phyloP scores from a whole-genome alignment of 177 flowering plant genomes.

The Vitis hybrid region DNA sequence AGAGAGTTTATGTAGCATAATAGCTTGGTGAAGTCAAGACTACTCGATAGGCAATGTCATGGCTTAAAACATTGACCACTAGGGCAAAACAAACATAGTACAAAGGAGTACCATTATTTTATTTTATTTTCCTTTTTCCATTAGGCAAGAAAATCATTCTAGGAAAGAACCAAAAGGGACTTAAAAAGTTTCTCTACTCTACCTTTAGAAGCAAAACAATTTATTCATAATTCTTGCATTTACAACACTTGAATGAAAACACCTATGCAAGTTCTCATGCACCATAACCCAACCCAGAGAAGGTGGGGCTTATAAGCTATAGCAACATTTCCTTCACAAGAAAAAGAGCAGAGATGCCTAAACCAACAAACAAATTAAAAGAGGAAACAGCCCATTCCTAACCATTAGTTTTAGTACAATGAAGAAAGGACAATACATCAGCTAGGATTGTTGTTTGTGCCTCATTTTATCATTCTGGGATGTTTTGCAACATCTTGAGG shows the following conservation, averaged over 20 bases:
- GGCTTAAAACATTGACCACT: too few relatives aligned
- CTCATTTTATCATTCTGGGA: slow-evolving; percentile 4
- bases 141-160: too few relatives aligned
- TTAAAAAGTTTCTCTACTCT: too few relatives aligned
- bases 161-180: too few relatives aligned
- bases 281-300: slow-evolving; percentile 2
- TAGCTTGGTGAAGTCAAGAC: too few relatives aligned
- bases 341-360: neutral
- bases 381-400: neutral
- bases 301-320: neutral
- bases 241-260: neutral
- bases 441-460: neutral
- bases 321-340: neutral
- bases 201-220: too few relatives aligned
- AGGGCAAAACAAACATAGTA: too few relatives aligned
- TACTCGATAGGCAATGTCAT: too few relatives aligned
- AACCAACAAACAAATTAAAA: too few relatives aligned
- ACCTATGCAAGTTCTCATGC: neutral
- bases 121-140: too few relatives aligned
- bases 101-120: too few relatives aligned
- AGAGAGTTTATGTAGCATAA: too few relatives aligned
- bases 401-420: neutral
- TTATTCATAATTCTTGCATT: neutral
- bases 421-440: neutral
- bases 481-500: slow-evolving; percentile 16